Base-by-base conservation (phyloP, 306 rosid genomes). In the Prunus mira region DNA sequence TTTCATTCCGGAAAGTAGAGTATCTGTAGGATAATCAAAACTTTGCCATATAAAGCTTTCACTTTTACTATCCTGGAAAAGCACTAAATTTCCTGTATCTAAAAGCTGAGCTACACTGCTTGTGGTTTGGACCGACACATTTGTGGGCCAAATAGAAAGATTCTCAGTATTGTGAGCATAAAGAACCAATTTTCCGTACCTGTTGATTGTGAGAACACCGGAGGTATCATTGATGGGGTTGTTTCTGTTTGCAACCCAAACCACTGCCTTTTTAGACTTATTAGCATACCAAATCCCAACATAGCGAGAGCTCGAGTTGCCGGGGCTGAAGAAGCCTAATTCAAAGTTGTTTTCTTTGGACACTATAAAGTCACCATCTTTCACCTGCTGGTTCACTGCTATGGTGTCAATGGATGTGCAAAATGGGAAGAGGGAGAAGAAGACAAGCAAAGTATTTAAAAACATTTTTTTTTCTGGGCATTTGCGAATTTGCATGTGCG, bases 171-270 rank as follows among this genome's bases (percentile, higher is more conserved):
- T 67, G 67, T 77, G 25, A 46, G 78, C 70, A 47, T n/a, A 64
- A 12, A 65, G 66, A 19, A 38, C 10, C 34, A 76, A 55, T 12
- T 46, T 17, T 27, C 80, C 80, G 1, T 67, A 70, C 12, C 69
- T 45, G 80, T 68, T 68, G 13, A 76, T 25, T 0, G 49, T 56
- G 30, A 76, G 57, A 25, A 68, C 38, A 5, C 80, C 80, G 11
- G 80, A 67, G 38, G 41, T 76, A n/a, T 73, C 81, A 2, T 82
- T 73, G 74, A 86, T 54, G 12, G 87, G 86, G 41, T 0, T 50
- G 69, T 86, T 73, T 58, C 87, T 86, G 76, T 87, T 89, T 25
- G 90, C 91, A 56, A 89, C 87, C 95, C 95, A 90, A 19, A 90
- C 95, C 3, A 84, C 77, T 43, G 84, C 77, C 52, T 58, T n/a